These are phyloP conservation scores for Naumovozyma dairenensis DNA, from an alignment of 805 yeast species.

Conservation along the genomic window DNA sequence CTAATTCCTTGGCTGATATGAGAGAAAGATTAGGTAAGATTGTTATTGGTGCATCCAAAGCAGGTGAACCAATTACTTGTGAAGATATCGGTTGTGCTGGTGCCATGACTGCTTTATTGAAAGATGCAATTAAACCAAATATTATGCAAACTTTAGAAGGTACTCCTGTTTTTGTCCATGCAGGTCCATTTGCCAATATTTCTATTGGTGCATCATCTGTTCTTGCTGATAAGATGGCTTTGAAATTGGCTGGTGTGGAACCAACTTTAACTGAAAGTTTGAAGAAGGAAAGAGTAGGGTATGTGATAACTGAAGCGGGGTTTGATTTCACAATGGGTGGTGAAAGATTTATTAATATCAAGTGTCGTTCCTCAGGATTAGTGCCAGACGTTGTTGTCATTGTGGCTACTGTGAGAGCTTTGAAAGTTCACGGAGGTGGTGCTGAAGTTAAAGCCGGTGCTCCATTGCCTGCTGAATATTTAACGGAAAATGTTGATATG, in stretches of 20 bases:
- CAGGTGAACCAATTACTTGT: conserved; percentile 68
- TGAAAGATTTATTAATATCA: conserved; percentile 74
- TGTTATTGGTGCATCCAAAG: conserved; percentile 59
- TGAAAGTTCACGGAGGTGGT: conserved; percentile 83
- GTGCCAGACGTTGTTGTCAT: conserved; percentile 69
- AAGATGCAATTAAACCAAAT: conserved; percentile 77
- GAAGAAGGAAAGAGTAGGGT: conserved; percentile 49
- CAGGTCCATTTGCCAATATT: conserved; percentile 83
- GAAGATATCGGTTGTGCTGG: conserved; percentile 84
- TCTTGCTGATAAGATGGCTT: conserved; percentile 72
- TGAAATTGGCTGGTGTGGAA: conserved; percentile 64
- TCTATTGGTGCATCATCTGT: conserved; percentile 82
- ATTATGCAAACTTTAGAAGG: conserved; percentile 85
- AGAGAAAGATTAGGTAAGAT: conserved; percentile 66
- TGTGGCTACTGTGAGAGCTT: conserved; percentile 78
- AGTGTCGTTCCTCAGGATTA: conserved; percentile 73
- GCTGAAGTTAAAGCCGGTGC: conserved; percentile 84
- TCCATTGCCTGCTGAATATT: conserved; percentile 62
- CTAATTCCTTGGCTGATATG: conserved; percentile 60
- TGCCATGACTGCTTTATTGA: conserved; percentile 70
- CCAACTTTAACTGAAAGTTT: conserved; percentile 35
- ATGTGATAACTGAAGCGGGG: conserved; percentile 81
- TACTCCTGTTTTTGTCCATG: conserved; percentile 79
- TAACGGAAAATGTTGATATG: conserved; percentile 59
- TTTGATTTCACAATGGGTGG: conserved; percentile 91